Evolutionary conservation across 78 protist genomes (phyloP), one percentile per base, ranked within the genome.

Genomic region (Dictyostelium purpureum): DNA sequence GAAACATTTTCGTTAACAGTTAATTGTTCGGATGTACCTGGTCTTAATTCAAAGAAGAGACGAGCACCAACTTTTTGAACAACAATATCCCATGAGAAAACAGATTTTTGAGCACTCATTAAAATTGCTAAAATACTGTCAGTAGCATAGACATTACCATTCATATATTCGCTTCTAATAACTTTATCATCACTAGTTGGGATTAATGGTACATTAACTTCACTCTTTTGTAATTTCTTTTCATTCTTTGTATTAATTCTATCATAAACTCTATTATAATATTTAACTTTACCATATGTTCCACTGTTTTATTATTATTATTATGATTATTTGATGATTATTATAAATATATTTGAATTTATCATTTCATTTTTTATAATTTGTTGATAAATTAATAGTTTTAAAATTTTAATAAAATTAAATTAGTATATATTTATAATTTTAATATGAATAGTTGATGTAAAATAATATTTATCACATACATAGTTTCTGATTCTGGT

Each of bases 41-140:
- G 94, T 45, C 98, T 88, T 59, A 92, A 94, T 90, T 97, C 97
- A 45, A 97, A 67, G 94, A 88, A 96, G 24, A 95, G 31, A 78
- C 90, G 74, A 37, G 74, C 95, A 59, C 93, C 97, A 26, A 51
- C 69, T 43, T 83, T 70, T 26, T 19, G 21, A 42, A 94, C 96
- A 6, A 95, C 94, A 37, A 97, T 47, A 66, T 97, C 98, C 96
- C 96, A 97, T 21, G 97, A 82, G 93, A 78, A 79, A 26, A 91
- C 82, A 4, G 96, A 88, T 31, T 96, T 95, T 33, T 95, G 63
- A 38, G 90, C 75, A 24, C 88, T 57, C 98, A 97, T 97, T 54
- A 97, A 21, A 19, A 80, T 65, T 2, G 98, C 74, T 26, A 97
- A 51, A 75, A 96, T 79, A 14, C 28, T 45, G 65, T 96, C 97